phyloP scores from a whole-genome alignment of 805 yeast species.

The Blastobotrys peoriensis region DNA sequence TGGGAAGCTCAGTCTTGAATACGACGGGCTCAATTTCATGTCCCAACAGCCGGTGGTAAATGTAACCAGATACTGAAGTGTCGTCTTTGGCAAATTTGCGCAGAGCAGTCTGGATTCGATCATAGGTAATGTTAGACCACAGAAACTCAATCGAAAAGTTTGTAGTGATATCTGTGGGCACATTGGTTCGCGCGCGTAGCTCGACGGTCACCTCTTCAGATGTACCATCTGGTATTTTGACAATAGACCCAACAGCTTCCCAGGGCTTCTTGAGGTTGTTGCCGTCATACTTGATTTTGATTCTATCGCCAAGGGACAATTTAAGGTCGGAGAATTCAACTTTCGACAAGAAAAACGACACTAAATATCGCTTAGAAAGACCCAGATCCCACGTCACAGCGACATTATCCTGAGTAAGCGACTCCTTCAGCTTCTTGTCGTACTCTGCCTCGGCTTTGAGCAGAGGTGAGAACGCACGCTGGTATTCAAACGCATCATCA shows the following conservation, averaged over 20 bases:
- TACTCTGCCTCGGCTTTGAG: slow-evolving; percentile 76
- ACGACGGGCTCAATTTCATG: slow-evolving; percentile 58
- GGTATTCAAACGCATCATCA: slow-evolving; percentile 78
- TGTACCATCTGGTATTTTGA: slow-evolving; percentile 60
- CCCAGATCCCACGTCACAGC: slow-evolving; percentile 70
- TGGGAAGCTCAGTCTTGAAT: slow-evolving; percentile 46
- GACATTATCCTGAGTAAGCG: slow-evolving; percentile 68
- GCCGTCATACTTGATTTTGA: slow-evolving; percentile 60
- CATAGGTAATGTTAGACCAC: slow-evolving; percentile 82
- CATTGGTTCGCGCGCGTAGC: slow-evolving; percentile 38
- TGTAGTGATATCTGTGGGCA: slow-evolving; percentile 51
- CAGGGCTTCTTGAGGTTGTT: slow-evolving; percentile 52
- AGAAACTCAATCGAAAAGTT: slow-evolving; percentile 81
- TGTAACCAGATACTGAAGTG: slow-evolving; percentile 62
- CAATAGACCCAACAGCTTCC: slow-evolving; percentile 67
- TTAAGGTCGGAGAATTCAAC: slow-evolving; percentile 59
- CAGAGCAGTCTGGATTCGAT: slow-evolving; percentile 78
- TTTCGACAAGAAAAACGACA: slow-evolving; percentile 61
- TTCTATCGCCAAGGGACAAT: slow-evolving; percentile 81
- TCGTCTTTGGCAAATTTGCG: slow-evolving; percentile 62
- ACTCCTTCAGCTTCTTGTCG: slow-evolving; percentile 65
- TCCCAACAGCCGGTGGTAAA: slow-evolving; percentile 76
- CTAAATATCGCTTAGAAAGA: slow-evolving; percentile 57
- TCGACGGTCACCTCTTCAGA: slow-evolving; percentile 71
- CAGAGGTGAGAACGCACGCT: slow-evolving; percentile 76